phyloP scores from a whole-genome alignment of 768 basidiomycete species.

The Dentipellis sp. region DNA sequence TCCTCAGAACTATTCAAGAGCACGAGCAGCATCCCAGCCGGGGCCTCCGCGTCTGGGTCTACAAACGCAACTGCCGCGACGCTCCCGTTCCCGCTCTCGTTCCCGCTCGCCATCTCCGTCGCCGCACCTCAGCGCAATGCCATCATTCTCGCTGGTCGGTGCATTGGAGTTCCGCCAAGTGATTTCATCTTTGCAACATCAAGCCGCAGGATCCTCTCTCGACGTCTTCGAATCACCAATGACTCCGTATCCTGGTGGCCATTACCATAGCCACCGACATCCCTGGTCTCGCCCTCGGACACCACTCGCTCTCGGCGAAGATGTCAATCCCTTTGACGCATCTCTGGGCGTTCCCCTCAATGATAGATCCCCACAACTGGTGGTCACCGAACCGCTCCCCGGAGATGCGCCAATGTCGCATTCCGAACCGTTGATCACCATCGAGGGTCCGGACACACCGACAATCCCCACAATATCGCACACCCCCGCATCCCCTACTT shows the following conservation, averaged over 20 bases:
- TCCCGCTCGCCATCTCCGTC: constrained; percentile 32
- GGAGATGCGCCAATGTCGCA: constrained; percentile 1
- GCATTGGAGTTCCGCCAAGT: constrained; percentile 95
- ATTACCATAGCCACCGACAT: constrained; percentile 42
- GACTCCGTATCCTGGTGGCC: constrained; percentile 70
- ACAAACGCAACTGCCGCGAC: constrained; percentile 35
- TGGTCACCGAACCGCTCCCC: constrained; percentile 19
- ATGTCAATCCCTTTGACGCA: constrained; percentile 42
- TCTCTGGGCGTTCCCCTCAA: constrained; percentile 41
- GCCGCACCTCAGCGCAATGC: constrained; percentile 42
- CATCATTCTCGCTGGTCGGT: constrained; percentile 86
- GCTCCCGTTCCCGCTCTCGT: constrained; percentile 42
- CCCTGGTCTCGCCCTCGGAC: constrained; percentile 24
- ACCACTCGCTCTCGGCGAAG: constrained; percentile 16
- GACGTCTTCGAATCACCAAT: constrained; percentile 55
- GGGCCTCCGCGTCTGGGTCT: constrained; percentile 27
- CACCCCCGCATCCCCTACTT: constrained; percentile 37
- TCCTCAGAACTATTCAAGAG: constrained; percentile 15
- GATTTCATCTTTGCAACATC: constrained; percentile 66
- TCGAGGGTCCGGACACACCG: constrained; percentile 11
- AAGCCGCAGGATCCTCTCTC: constrained; percentile 52
- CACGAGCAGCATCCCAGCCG: constrained; percentile 30
- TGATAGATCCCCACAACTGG: constrained; percentile 33
- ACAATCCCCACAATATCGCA: constrained; percentile 42
- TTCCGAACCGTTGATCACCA: constrained; percentile 7